These are phyloP conservation scores for Sporothrix protearum DNA, from an alignment of 2,329 filamentous ascomycete species.

Conservation along the genomic window DNA sequence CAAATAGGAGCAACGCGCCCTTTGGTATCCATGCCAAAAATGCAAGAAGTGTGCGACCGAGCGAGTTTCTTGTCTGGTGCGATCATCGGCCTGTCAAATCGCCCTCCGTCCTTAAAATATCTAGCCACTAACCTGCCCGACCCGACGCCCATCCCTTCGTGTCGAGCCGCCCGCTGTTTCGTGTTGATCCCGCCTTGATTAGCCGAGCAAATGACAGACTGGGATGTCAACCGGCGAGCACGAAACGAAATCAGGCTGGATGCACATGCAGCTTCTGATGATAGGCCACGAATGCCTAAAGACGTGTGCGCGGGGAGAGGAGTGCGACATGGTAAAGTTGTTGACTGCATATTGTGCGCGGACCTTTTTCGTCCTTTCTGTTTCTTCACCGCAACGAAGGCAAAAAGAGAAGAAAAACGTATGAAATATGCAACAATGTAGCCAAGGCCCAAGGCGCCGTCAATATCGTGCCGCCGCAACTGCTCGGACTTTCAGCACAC, in stretches of 20 bases:
- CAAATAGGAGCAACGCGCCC: background rate
- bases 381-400: background rate
- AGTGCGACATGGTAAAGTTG: background rate
- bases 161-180: slow-evolving; percentile 24
- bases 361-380: background rate
- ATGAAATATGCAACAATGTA: background rate
- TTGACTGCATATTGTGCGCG: background rate
- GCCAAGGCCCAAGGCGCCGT: background rate
- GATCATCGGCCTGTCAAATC: background rate
- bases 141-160: slow-evolving; percentile 23
- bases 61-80: background rate
- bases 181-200: slow-evolving; percentile 10
- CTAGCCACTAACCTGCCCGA: background rate
- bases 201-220: slow-evolving; percentile 1
- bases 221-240: background rate
- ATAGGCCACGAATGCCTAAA: slow-evolving; percentile 2
- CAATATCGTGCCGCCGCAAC: slow-evolving; percentile 17
- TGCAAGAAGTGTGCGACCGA: background rate
- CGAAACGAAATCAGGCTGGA: background rate
- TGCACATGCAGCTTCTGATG: background rate
- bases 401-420: too few species aligned
- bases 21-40: background rate
- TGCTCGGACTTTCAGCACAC: background rate
- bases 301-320: background rate
- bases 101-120: background rate